Evolutionary conservation across 345 rosid species (phyloP), one percentile per base, ranked within the genome.

Genomic region (Lepidium aucheri): DNA sequence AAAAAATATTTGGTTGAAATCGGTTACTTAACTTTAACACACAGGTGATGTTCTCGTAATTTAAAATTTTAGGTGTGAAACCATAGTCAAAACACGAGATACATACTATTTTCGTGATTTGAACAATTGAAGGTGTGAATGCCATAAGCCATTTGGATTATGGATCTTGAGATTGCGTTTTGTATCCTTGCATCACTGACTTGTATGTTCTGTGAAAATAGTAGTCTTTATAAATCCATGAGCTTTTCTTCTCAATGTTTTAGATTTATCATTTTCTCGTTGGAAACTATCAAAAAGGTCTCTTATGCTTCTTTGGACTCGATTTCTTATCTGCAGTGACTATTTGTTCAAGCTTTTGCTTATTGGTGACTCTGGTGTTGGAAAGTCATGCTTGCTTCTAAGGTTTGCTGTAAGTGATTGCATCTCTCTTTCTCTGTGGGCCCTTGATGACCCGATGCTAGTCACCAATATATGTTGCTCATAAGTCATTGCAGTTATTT

Each of bases 301-400:
- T 9, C 53, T 46, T 34, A 44, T 60, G 49, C 60, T 33, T 50
- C 32, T 58, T 33, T 60, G 10, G 20, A 44, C 30, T 28, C 14
- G 47, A 58, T 45, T 65, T 65, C 34, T 12, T 1, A 2, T 36
- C n/a, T 57, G 59, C 60, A 77, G 80, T 68, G 80, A 77, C 72
- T 74, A 78, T 50, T 24, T 78, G 67, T 78, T 78, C 68, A 69
- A 78, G 67, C 81, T 78, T 61, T 65, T 78, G 70, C 78, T 78
- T 0, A 78, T 74, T 3, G 81, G 81, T 64, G 81, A 78, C 66
- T 78, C 81, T 60, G 81, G 81, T 69, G 81, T 78, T 47, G 81
- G 81, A 20, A 78, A 78, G 20, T 78, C 81, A 24, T 78, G 78
- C 60, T 65, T 78, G 59, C 78, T 78, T 35, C 77, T 78, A 59